Base-by-base conservation (phyloP, 75 land plant genomes). In the Selaginella moellendorffii region DNA sequence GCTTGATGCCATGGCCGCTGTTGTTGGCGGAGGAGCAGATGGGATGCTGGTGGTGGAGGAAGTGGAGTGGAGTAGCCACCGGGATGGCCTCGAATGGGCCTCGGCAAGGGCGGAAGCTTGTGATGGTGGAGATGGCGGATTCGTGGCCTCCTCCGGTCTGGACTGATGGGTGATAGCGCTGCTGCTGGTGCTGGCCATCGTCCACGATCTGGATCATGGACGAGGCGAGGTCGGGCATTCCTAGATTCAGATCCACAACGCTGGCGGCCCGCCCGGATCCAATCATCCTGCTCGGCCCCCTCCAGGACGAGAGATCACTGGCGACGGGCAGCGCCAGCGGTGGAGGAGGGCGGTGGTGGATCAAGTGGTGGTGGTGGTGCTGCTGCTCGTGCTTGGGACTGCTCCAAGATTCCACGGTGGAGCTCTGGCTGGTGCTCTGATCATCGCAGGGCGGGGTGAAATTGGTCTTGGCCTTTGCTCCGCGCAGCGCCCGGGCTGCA, bases 371-470 rank as follows among this genome's bases (percentile, higher is more conserved):
- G 14, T 36, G 5, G 14, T 5, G 14, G 5, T 36, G 46, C 46
- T 36, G n/a, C n/a, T n/a, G n/a, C n/a, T n/a, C n/a, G n/a, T n/a
- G 46, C 46, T 36, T 36, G 46, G 46, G 14, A 14, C 46, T 14
- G 46, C 46, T 36, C 46, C 46, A 36, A 36, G 46, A 36, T 36
- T 36, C 46, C 46, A 36, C 46, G 14, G 46, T 36, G 46, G 46
- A 36, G 46, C 46, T 36, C 46, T 36, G 46, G 46, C 46, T 36
- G 46, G 46, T 36, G 46, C 46, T 36, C 46, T 36, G 46, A n/a
- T n/a, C n/a, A n/a, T n/a, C n/a, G 14, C 14, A 5, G 46, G 46
- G 46, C 14, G 46, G 5, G 14, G 46, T 14, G 46, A 36, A 36
- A 36, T 36, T 36, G 10, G 46, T 36, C 46, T 36, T 36, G 46